Evolutionary conservation across 148 eudicot genomes (phyloP).

Genomic region (Spergularia bocconei): DNA sequence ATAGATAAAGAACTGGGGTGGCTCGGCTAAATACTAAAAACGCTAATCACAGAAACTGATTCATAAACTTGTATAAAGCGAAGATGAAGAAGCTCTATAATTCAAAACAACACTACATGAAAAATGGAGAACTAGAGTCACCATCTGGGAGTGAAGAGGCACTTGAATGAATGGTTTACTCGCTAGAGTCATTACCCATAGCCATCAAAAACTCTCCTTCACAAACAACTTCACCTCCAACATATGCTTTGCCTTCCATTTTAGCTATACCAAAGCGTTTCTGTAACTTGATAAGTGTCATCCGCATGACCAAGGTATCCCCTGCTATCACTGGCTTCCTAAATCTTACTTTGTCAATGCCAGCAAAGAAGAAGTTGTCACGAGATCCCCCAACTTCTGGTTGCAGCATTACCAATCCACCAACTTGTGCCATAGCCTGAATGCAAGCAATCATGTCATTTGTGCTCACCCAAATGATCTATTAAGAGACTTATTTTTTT

Average conservation of each 20-base stretch:
- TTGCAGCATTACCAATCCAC: constrained; percentile 89
- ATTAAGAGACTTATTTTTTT: no score
- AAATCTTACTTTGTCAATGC: constrained; percentile 90
- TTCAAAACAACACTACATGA: neutral
- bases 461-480: neutral
- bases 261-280: constrained; percentile 89
- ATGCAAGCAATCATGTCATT: neutral
- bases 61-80: no score
- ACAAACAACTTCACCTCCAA: constrained; percentile 84
- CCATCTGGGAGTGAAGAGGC: neutral
- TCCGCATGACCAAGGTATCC: constrained; percentile 88
- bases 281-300: constrained; percentile 80
- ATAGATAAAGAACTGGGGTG: no score
- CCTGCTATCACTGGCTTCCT: constrained; percentile 93
- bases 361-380: constrained; percentile 88
- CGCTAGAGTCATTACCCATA: constrained; percentile 45
- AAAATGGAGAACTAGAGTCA: constrained; percentile 1
- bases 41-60: no score
- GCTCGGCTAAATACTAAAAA: no score
- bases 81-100: neutral
- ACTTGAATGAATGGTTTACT: constrained; percentile 21
- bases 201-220: constrained; percentile 99
- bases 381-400: constrained; percentile 87
- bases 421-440: constrained; percentile 99
- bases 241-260: constrained; percentile 95